phyloP scores from a whole-genome alignment of 495 filamentous ascomycete genomes.

The Talaromyces trachyspermus region DNA sequence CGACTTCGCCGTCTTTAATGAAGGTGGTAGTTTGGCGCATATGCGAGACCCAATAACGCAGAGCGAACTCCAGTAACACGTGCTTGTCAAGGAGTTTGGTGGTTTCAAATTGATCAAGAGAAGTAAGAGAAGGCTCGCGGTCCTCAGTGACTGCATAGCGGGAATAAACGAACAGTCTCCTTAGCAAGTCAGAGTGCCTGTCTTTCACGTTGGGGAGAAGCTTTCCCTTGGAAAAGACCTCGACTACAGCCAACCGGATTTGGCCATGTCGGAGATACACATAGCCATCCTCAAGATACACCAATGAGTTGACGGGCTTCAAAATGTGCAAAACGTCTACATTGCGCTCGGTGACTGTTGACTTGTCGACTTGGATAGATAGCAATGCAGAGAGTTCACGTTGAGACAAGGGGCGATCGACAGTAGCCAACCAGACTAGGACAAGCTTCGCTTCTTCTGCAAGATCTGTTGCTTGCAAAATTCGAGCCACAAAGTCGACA shows the following conservation, averaged over 20 bases:
- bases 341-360: slow-evolving; percentile 17
- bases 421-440: slow-evolving; percentile 26
- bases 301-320: slow-evolving; percentile 19
- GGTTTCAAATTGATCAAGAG: slow-evolving; percentile 18
- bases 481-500: slow-evolving; percentile 22
- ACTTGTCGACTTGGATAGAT: slow-evolving; percentile 24
- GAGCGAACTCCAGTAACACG: slow-evolving; percentile 28
- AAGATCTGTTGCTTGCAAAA: slow-evolving; percentile 13
- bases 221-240: slow-evolving; percentile 23
- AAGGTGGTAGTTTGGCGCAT: slow-evolving; percentile 20
- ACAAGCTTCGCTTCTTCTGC: slow-evolving; percentile 22
- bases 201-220: slow-evolving; percentile 22
- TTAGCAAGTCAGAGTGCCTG: slow-evolving; percentile 24
- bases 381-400: slow-evolving; percentile 22
- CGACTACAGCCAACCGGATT: slow-evolving; percentile 22
- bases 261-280: slow-evolving; percentile 28
- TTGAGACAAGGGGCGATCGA: slow-evolving; percentile 22
- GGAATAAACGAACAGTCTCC: slow-evolving; percentile 25
- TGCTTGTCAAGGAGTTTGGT: slow-evolving; percentile 14
- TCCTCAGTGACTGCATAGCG: slow-evolving; percentile 20
- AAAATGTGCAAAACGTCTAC: slow-evolving; percentile 15
- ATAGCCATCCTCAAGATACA: slow-evolving; percentile 26
- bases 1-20: slow-evolving; percentile 18
- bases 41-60: slow-evolving; percentile 32
- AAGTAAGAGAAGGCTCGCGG: slow-evolving; percentile 22